Percentiles rank a stretch among this genome's conserved stretches.
phyloP scores from a whole-genome alignment of 306 rosid species.

The Quercus parvula region DNA sequence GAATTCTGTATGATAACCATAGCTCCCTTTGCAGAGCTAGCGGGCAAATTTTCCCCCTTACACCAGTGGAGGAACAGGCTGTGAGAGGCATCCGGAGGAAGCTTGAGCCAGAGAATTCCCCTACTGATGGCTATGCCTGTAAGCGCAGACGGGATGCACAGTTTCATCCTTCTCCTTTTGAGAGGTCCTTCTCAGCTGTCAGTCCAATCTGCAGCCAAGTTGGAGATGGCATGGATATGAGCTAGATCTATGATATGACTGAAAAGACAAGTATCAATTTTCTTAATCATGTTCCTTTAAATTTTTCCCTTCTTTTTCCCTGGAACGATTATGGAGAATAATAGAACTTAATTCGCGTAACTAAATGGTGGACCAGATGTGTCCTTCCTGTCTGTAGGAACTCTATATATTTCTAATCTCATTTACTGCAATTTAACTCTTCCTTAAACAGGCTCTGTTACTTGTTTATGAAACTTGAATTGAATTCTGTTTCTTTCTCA shows the following conservation, averaged over 20 bases:
- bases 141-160: constrained; percentile 83
- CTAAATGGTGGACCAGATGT: constrained; percentile 55
- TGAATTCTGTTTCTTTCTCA: constrained; percentile 20
- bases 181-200: constrained; percentile 75
- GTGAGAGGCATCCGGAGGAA: constrained; percentile 84
- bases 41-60: constrained; percentile 62
- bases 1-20: constrained; percentile 92
- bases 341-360: constrained; percentile 47
- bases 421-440: constrained; percentile 56
- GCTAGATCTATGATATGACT: constrained; percentile 50
- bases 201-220: constrained; percentile 85
- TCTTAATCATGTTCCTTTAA: constrained; percentile 38
- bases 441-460: constrained; percentile 31
- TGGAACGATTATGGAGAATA: constrained; percentile 40
- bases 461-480: constrained; percentile 29
- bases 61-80: constrained; percentile 71
- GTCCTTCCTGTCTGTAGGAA: constrained; percentile 60
- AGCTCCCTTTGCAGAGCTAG: constrained; percentile 91
- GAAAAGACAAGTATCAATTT: constrained; percentile 35
- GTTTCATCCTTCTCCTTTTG: constrained; percentile 81
- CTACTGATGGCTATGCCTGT: constrained; percentile 51
- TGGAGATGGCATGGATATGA: constrained; percentile 89
- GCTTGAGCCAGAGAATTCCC: constrained; percentile 60
- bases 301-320: constrained; percentile 26
- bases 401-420: constrained; percentile 55